Base-by-base conservation (phyloP, 768 basidiomycete genomes). In the Gloeostereum incarnatum region DNA sequence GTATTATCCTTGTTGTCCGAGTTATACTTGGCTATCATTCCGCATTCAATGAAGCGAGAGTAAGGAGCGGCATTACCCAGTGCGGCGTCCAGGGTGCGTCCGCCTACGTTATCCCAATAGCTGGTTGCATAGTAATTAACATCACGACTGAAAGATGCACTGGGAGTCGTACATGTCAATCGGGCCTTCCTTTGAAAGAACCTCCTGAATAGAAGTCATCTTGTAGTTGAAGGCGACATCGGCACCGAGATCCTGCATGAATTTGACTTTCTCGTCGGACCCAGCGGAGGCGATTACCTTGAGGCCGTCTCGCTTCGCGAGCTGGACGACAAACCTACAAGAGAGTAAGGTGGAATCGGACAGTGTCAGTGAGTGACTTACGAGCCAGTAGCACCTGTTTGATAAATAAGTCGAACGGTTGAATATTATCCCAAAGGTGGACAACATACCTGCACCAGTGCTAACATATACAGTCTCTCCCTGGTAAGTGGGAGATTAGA, bases 181-280 rank as follows among this genome's bases (percentile, higher is more conserved):
- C 6, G 66, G 65, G 0, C 79, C 80, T 45, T 83, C 67, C 41
- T 65, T 65, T 43, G 52, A 50, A 26, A 88, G 57, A 2, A 80
- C 60, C 8, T 78, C 71, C 1, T 48, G 48, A 0, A 71, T 75
- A 33, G 61, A 59, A 1, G 61, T 61, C 0, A 68, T 82, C 65
- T 87, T 81, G 59, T 81, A 85, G 54, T 86, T 83, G 61, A 83
- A 84, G 1, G 67, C 75, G 5, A 79, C 68, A 46, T 87, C 81
- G 0, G 75, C 73, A 1, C 81, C 83, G n/a, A 81, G 46, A 2
- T 66, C 64, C 35, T 66, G 67, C 56, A 81, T 56, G 49, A 70
- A 81, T 4, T 62, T 52, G 5, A 86, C 78, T 55, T 88, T 86
- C 36, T 81, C 77, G n/a, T 85, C 79, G 0, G 73, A 71, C 1